These are phyloP conservation scores for Alloteropsis semialata DNA, from an alignment of 176 grass and related monocot species.

Conservation along the genomic window DNA sequence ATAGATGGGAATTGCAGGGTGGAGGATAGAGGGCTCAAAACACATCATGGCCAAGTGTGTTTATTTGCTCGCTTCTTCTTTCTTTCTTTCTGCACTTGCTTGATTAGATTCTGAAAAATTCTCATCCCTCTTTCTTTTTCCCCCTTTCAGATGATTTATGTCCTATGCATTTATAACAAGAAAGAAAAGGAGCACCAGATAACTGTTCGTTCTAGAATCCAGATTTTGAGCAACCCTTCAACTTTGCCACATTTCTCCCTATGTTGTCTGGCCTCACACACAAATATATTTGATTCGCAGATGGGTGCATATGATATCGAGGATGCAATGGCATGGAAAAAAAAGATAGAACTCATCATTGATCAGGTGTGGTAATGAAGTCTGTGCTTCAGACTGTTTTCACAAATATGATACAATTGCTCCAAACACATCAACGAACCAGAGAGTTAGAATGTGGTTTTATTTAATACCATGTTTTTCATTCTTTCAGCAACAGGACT, in stretches of 20 bases:
- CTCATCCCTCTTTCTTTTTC: constrained; percentile 1
- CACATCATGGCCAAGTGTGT: constrained; percentile 80
- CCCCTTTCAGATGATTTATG: constrained; percentile 74
- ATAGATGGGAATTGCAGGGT: constrained; percentile 94
- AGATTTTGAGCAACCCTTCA: neutral
- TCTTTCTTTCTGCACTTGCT: neutral
- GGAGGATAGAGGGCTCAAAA: constrained; percentile 87
- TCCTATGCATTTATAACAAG: constrained; percentile 88
- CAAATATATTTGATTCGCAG: constrained; percentile 29
- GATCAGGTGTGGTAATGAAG: constrained; percentile 63
- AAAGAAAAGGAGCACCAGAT: constrained; percentile 88
- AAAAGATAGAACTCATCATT: constrained; percentile 80
- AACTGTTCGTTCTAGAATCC: constrained; percentile 44
- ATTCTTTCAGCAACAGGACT: constrained; percentile 74
- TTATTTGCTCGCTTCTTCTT: neutral
- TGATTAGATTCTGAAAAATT: neutral
- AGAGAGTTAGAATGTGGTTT: neutral
- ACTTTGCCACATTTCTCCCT: neutral
- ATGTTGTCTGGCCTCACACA: neutral
- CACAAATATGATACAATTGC: neutral
- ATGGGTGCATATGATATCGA: constrained; percentile 90
- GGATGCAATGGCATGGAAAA: constrained; percentile 83
- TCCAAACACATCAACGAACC: neutral
- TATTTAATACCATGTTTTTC: neutral
- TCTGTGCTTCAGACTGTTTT: neutral